These are phyloP conservation scores for Rosa rugosa DNA, from an alignment of 306 rosid species.

Conservation along the genomic window DNA sequence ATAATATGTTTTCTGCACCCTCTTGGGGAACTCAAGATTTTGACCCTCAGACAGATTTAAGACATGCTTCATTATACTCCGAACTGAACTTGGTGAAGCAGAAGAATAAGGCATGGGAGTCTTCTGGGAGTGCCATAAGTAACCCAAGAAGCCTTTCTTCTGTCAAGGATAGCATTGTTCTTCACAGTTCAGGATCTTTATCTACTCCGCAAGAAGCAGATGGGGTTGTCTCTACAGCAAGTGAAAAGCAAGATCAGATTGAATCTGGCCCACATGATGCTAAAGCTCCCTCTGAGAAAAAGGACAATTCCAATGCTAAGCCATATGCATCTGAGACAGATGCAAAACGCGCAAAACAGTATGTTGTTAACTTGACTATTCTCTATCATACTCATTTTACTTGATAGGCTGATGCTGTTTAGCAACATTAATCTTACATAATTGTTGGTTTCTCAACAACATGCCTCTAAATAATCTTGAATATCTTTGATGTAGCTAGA, in stretches of 20 bases:
- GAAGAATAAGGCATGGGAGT: slow-evolving; percentile 79
- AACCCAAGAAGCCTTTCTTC: slow-evolving; percentile 50
- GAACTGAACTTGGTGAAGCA: slow-evolving; percentile 62
- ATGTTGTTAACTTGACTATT: slow-evolving; percentile 27
- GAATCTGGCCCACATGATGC: slow-evolving; percentile 68
- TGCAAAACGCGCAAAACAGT: slow-evolving; percentile 98
- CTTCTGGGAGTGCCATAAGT: slow-evolving; percentile 45
- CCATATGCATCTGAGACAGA: slow-evolving; percentile 73
- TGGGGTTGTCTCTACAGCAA: slow-evolving; percentile 48
- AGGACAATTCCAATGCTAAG: slow-evolving; percentile 60
- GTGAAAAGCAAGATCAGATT: slow-evolving; percentile 52
- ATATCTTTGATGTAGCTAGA: not conserved
- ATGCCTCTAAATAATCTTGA: not conserved
- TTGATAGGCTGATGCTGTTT: not conserved
- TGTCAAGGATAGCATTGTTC: slow-evolving; percentile 53
- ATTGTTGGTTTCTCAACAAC: not conserved
- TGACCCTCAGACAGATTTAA: slow-evolving; percentile 71
- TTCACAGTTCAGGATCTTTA: slow-evolving; percentile 62
- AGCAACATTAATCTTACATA: not conserved
- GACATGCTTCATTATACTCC: slow-evolving; percentile 55
- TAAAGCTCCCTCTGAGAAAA: slow-evolving; percentile 58
- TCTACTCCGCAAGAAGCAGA: slow-evolving; percentile 64
- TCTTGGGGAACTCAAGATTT: slow-evolving; percentile 83
- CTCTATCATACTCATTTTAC: not conserved
- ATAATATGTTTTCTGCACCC: slow-evolving; percentile 47